Conservation (phyloP, 164 flowering plant species). For the Brasenia schreberi region DNA sequence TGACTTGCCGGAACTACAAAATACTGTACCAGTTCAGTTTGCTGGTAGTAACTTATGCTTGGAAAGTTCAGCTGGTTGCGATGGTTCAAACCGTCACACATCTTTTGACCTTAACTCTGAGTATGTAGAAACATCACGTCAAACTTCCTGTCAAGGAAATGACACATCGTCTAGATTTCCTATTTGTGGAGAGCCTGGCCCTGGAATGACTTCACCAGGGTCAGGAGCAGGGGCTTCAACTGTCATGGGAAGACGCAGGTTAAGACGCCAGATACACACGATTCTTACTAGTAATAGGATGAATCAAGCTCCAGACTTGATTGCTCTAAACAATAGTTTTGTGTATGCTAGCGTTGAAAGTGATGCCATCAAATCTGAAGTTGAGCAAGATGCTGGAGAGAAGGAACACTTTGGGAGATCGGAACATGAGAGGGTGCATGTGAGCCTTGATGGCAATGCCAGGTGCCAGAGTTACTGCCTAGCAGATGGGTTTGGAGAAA, state of each 20-base stretch:
- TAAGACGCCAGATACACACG: constrained; percentile 56
- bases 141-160: not conserved
- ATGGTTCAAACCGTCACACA: not conserved
- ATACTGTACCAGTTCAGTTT: constrained; percentile 19
- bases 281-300: constrained; percentile 31
- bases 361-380: constrained; percentile 13
- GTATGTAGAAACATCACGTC: not conserved
- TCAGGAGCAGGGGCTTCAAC: constrained; percentile 39
- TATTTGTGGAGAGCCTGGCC: constrained; percentile 3
- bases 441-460: not conserved
- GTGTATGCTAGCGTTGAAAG: constrained; percentile 3
- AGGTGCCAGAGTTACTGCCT: not conserved
- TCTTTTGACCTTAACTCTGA: not conserved
- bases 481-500: not conserved
- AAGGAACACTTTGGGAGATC: not conserved
- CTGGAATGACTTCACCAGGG: constrained; percentile 33
- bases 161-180: not conserved
- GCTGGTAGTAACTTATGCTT: constrained; percentile 9
- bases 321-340: constrained; percentile 1
- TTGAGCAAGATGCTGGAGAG: constrained; percentile 11
- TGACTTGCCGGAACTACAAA: constrained; percentile 13
- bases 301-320: constrained; percentile 11
- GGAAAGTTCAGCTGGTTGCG: constrained; percentile 21
- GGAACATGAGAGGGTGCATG: not conserved
- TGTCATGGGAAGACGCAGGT: constrained; percentile 54